A percentile compares a stretch with the other conserved stretches of the same genome.
Evolutionary conservation across 2,329 filamentous ascomycete species (phyloP).

Genomic region (Penicillium sp.): DNA sequence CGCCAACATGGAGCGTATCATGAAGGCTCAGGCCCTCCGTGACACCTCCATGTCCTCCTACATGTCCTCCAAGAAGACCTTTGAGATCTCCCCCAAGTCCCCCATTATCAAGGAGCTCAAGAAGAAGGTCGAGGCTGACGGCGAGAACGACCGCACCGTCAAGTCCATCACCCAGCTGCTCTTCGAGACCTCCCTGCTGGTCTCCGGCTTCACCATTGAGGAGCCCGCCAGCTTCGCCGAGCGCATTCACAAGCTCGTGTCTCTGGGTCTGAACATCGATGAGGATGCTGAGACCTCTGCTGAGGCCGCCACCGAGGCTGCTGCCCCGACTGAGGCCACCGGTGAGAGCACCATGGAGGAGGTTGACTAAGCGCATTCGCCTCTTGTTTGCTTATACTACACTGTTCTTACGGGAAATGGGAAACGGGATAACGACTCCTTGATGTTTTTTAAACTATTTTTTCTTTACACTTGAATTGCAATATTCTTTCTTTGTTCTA

Average conservation of each 20-base stretch:
- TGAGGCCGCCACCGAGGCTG: slow-evolving; percentile 51
- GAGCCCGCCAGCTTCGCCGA: slow-evolving; percentile 97
- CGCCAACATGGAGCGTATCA: slow-evolving; percentile 99
- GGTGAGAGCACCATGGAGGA: slow-evolving; percentile 99
- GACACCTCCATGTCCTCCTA: slow-evolving; percentile 99
- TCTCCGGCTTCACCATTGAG: slow-evolving; percentile 99
- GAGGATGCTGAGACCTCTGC: slow-evolving; percentile 73
- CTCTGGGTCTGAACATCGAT: slow-evolving; percentile 93
- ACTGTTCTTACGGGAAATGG: slow-evolving; percentile 27
- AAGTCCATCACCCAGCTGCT: slow-evolving; percentile 98
- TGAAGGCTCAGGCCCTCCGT: slow-evolving; percentile 99
- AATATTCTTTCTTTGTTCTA: slow-evolving; percentile 1
- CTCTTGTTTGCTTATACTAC: background rate
- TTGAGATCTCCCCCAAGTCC: slow-evolving; percentile 99
- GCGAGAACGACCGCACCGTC: slow-evolving; percentile 97
- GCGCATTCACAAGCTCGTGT: slow-evolving; percentile 99
- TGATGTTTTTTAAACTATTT: slow-evolving; percentile 20
- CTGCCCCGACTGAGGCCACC: slow-evolving; percentile 58
- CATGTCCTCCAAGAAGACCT: slow-evolving; percentile 99
- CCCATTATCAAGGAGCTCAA: slow-evolving; percentile 98
- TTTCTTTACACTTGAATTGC: slow-evolving; percentile 18
- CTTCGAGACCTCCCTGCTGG: slow-evolving; percentile 96
- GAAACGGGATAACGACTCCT: slow-evolving; percentile 27
- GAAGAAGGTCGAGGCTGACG: slow-evolving; percentile 97
- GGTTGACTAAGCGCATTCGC: slow-evolving; percentile 71